Conservation (phyloP, 2,329 filamentous ascomycete species). For the Malbranchea zuffiana region DNA sequence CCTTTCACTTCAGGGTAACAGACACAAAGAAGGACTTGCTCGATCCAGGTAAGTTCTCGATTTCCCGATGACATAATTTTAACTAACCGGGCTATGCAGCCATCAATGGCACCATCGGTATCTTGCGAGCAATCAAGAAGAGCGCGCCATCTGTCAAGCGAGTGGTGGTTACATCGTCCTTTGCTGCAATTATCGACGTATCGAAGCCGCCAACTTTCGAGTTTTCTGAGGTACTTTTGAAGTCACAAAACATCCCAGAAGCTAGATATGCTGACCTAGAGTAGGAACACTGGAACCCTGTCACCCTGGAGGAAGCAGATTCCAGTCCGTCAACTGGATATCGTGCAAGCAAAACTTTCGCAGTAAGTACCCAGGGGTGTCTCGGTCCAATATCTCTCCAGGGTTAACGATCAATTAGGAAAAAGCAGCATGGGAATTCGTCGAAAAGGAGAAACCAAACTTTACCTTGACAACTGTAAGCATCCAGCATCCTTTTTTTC, state of each 20-base stretch:
- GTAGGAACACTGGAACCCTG: conserved; percentile 35
- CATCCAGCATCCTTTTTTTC: background rate
- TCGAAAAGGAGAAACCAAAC: conserved; percentile 44
- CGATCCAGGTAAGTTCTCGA: conserved; percentile 44
- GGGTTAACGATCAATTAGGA: conserved; percentile 29
- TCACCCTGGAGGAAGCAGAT: conserved; percentile 33
- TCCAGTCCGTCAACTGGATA: conserved; percentile 29
- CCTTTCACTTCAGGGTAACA: conserved; percentile 64
- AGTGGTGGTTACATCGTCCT: conserved; percentile 60
- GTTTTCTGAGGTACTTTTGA: conserved; percentile 15
- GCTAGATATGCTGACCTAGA: conserved; percentile 11
- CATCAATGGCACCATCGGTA: conserved; percentile 52
- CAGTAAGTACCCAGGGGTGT: conserved; percentile 19
- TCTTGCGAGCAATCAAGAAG: conserved; percentile 51
- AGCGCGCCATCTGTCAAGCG: conserved; percentile 56
- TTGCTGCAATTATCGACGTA: conserved; percentile 52
- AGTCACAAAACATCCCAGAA: background rate
- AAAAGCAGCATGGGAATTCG: conserved; percentile 54
- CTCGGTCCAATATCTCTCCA: background rate
- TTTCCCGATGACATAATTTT: background rate
- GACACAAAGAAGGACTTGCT: conserved; percentile 51
- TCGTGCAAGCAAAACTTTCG: conserved; percentile 44
- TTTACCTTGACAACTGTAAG: conserved; percentile 51
- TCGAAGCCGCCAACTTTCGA: conserved; percentile 25
- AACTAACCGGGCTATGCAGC: conserved; percentile 37